A percentile compares a stretch with the other conserved stretches of the same genome.
Conservation (phyloP, 192 early-diverging fungal species). For the Rhizophagus sp. region DNA sequence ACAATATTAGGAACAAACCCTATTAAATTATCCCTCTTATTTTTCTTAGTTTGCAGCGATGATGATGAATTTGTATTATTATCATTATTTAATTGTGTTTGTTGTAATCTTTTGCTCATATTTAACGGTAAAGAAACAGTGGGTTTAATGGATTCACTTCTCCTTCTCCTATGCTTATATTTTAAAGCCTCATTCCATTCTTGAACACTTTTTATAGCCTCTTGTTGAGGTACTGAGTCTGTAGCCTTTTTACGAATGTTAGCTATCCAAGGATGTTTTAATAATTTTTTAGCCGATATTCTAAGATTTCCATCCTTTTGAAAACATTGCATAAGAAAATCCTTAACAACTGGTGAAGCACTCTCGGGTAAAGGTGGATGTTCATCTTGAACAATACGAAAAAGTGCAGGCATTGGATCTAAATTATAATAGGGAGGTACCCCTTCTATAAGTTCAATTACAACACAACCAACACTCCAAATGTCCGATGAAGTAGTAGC, state of each 20-base stretch:
- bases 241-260: slow-evolving; percentile 39
- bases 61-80: slow-evolving; percentile 16
- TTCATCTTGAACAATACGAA: slow-evolving; percentile 71
- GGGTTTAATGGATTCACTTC: slow-evolving; percentile 19
- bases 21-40: background rate
- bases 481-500: slow-evolving; percentile 72
- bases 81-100: slow-evolving; percentile 3
- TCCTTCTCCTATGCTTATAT: background rate
- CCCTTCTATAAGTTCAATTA: slow-evolving; percentile 69
- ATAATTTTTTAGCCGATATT: slow-evolving; percentile 65
- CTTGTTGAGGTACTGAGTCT: slow-evolving; percentile 34
- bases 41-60: background rate
- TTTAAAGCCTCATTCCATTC: slow-evolving; percentile 45
- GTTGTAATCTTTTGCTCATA: slow-evolving; percentile 7
- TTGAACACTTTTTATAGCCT: slow-evolving; percentile 41
- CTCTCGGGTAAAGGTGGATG: slow-evolving; percentile 71
- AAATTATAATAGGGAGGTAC: slow-evolving; percentile 71
- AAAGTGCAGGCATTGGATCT: slow-evolving; percentile 70
- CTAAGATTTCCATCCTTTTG: slow-evolving; percentile 72
- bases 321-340: slow-evolving; percentile 81
- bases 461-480: slow-evolving; percentile 72
- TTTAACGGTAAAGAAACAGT: background rate
- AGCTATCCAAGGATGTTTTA: slow-evolving; percentile 69
- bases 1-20: background rate
- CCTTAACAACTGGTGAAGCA: slow-evolving; percentile 60